Conservation (phyloP, 139 green algal genomes). For the Chlorella sorokiniana region DNA sequence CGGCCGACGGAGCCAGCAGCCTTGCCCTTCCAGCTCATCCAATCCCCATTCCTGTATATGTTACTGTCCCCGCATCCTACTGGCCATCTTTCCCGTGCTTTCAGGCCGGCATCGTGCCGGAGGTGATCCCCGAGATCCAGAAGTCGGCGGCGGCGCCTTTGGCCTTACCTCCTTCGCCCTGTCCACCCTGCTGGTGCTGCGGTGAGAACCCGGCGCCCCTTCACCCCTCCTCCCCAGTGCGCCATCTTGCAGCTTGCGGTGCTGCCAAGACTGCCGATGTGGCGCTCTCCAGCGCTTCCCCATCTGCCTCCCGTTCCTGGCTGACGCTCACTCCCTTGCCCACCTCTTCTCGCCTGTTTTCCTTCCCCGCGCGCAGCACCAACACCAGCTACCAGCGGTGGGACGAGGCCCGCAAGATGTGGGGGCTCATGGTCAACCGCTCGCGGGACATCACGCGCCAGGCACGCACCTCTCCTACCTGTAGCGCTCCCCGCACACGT, state of each 20-base stretch:
- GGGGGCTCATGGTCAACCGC: constrained; percentile 41
- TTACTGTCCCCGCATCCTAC: neutral
- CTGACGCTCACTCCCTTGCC: neutral
- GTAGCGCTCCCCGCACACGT: neutral
- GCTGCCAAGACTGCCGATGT: too few species aligned
- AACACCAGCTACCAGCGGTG: constrained; percentile 58
- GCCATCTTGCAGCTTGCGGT: too few species aligned
- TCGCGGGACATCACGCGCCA: constrained; percentile 44
- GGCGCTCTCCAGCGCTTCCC: neutral
- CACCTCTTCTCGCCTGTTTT: neutral
- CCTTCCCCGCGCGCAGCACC: constrained; percentile 28
- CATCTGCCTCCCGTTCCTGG: too few species aligned
- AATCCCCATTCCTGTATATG: neutral
- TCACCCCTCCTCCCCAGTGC: too few species aligned
- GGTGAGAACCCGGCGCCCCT: constrained; percentile 8
- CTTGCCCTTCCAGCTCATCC: neutral
- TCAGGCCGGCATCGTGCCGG: constrained; percentile 9
- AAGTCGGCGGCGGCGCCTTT: constrained; percentile 4
- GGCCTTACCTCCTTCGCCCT: constrained; percentile 33
- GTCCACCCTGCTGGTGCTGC: constrained; percentile 27
- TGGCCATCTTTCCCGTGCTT: neutral
- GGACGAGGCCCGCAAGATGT: constrained; percentile 53
- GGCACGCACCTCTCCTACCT: neutral
- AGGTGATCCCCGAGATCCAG: constrained; percentile 17
- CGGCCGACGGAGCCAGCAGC: too few species aligned